Evolutionary conservation across 2,329 filamentous ascomycete genomes (phyloP), one percentile per base, ranked within the genome.

Genomic region (Cyclaneusma minus): DNA sequence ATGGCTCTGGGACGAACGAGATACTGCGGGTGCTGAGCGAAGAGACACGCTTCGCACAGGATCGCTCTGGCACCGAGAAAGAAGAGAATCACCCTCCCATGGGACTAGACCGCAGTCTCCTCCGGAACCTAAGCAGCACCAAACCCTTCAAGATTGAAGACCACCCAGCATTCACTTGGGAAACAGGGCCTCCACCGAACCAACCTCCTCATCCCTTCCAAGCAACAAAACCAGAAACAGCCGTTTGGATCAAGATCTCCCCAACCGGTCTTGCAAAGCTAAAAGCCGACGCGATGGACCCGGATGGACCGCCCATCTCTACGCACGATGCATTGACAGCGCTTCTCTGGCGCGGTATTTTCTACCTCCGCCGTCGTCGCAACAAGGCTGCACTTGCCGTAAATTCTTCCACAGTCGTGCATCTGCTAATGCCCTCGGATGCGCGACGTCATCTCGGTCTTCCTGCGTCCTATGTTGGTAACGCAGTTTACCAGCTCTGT

Each of bases 291-390:
- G 33, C 33, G 15, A 30, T 28, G 11, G 18, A 23, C 5, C 25
- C 30, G 4, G 22, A 16, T 7, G 22, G 22, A 28, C 22, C 30
- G 12, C 28, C 16, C 3, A 32, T 35, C 21, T 33, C 33, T 10
- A 35, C 33, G n/a, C 33, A 35, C 28, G 33, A 35, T 29, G 27
- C 33, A 3, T 17, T 35, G 6, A 21, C 8, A 10, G 33, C 33
- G 9, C 28, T 35, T 11, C 28, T 33, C 2, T 35, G 33, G 33
- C 33, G 30, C 5, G 29, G 16, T 20, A 13, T 22, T 7, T 25
- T 32, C 15, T 25, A 32, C 13, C 26, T 33, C 18, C 33, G 33
- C 18, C 28, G 30, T 11, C 23, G 22, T 22, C 29, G 32, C 16
- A 28, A 27, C 16, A 5, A 22, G 12, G 13, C 22, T 16, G n/a